A percentile compares a stretch with the other conserved stretches of the same genome.
phyloP scores from a whole-genome alignment of 495 filamentous ascomycete genomes.

The Aspergillus steynii region DNA sequence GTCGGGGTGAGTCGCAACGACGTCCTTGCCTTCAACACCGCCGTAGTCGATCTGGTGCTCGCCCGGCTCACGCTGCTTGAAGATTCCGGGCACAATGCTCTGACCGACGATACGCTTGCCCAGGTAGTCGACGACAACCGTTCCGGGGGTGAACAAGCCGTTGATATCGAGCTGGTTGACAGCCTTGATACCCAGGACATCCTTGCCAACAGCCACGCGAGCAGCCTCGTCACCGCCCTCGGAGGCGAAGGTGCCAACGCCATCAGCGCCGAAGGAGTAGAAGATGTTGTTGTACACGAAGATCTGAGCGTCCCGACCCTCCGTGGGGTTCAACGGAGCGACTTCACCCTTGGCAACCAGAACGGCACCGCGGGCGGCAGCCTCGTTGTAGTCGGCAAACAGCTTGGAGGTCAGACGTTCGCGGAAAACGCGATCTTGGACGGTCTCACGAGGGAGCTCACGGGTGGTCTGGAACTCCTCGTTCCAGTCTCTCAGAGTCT shows the following conservation, averaged over 20 bases:
- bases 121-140: slow-evolving; percentile 94
- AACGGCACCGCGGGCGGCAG: slow-evolving; percentile 89
- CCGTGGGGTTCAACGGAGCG: slow-evolving; percentile 94
- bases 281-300: slow-evolving; percentile 99
- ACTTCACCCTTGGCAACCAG: slow-evolving; percentile 92
- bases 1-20: slow-evolving; percentile 82
- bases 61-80: slow-evolving; percentile 95
- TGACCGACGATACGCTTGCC: slow-evolving; percentile 97
- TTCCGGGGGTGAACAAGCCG: slow-evolving; percentile 91
- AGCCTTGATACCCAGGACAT: slow-evolving; percentile 87
- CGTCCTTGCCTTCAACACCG: slow-evolving; percentile 95
- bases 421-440: slow-evolving; percentile 94
- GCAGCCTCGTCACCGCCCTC: slow-evolving; percentile 98
- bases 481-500: slow-evolving; percentile 97
- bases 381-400: slow-evolving; percentile 96
- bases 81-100: slow-evolving; percentile 98
- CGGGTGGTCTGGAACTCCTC: slow-evolving; percentile 97
- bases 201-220: slow-evolving; percentile 93
- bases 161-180: slow-evolving; percentile 97
- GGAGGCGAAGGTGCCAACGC: slow-evolving; percentile 92
- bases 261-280: slow-evolving; percentile 97
- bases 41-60: slow-evolving; percentile 99
- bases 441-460: slow-evolving; percentile 86
- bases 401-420: slow-evolving; percentile 93
- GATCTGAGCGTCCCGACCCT: slow-evolving; percentile 90